phyloP scores from a whole-genome alignment of 257 asterid genomes.

The Verbena officinalis region DNA sequence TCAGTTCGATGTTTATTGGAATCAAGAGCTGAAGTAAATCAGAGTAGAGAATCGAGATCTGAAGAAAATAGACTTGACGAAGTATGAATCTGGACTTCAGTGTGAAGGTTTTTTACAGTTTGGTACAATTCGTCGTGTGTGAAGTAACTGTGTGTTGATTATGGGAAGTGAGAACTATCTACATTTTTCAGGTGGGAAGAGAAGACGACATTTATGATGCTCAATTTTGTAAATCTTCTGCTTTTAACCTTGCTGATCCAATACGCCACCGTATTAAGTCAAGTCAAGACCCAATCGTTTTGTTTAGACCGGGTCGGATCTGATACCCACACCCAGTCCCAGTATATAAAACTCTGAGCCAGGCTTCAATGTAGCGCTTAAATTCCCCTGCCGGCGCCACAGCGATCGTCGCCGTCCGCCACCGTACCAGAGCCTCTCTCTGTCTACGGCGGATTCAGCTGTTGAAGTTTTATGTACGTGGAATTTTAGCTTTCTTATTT shows the following conservation, averaged over 20 bases:
- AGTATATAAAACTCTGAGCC: not conserved
- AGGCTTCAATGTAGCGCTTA: not conserved
- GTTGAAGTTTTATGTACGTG: too few species aligned
- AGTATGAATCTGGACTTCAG: not conserved
- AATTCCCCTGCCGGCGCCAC: not conserved
- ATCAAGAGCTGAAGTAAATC: not conserved
- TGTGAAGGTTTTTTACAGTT: not conserved
- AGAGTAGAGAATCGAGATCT: not conserved
- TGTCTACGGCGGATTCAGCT: too few species aligned
- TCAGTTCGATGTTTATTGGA: too few species aligned
- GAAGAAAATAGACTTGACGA: not conserved
- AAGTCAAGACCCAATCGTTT: not conserved
- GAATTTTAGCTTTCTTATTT: too few species aligned
- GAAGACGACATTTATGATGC: not conserved
- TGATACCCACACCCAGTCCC: not conserved
- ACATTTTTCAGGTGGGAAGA: constrained; percentile 6
- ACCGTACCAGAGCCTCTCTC: too few species aligned
- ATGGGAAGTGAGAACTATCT: not conserved
- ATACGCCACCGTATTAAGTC: not conserved
- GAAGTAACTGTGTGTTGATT: constrained; percentile 3
- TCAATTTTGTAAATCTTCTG: not conserved
- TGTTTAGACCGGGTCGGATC: not conserved
- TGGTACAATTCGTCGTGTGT: not conserved
- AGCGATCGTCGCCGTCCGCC: not conserved
- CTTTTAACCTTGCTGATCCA: not conserved